Percentiles rank a stretch among this genome's conserved stretches.
phyloP scores from a whole-genome alignment of 208 protist species.

The Tritrichomonas musculus region DNA sequence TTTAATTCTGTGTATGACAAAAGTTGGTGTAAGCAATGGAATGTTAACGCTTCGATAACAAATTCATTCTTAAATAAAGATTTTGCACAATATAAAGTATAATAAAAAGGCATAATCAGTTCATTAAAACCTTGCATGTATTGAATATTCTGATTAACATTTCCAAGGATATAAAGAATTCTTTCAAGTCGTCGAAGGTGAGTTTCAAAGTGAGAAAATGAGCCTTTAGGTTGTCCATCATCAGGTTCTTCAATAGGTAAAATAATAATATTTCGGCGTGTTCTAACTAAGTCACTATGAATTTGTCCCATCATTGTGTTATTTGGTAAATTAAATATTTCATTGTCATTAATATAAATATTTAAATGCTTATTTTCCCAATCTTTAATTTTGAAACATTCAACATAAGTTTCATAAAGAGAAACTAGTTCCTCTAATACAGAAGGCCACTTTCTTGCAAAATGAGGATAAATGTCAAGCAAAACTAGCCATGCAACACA shows the following conservation, averaged over 20 bases:
- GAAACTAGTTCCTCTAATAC: neutral
- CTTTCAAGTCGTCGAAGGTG: neutral
- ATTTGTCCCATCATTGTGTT: neutral
- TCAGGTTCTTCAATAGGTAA: neutral
- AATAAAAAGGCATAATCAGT: neutral
- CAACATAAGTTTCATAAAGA: too few species aligned
- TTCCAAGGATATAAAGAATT: constrained; percentile 3
- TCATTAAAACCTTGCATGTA: constrained; percentile 32
- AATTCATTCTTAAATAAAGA: neutral
- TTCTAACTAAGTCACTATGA: neutral
- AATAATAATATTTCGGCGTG: neutral
- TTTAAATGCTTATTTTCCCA: too few species aligned
- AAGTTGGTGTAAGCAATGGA: neutral
- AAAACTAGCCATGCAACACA: neutral
- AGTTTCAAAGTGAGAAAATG: neutral
- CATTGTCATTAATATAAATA: neutral
- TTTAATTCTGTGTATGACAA: neutral
- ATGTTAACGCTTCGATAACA: neutral
- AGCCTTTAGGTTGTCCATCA: neutral
- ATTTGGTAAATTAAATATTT: neutral
- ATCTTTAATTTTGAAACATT: too few species aligned
- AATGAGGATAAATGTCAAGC: neutral
- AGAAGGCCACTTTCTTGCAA: neutral
- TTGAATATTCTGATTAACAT: neutral
- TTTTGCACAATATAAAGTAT: neutral